Conservation (phyloP, 768 basidiomycete genomes). For the Boletus rubroflammeus region DNA sequence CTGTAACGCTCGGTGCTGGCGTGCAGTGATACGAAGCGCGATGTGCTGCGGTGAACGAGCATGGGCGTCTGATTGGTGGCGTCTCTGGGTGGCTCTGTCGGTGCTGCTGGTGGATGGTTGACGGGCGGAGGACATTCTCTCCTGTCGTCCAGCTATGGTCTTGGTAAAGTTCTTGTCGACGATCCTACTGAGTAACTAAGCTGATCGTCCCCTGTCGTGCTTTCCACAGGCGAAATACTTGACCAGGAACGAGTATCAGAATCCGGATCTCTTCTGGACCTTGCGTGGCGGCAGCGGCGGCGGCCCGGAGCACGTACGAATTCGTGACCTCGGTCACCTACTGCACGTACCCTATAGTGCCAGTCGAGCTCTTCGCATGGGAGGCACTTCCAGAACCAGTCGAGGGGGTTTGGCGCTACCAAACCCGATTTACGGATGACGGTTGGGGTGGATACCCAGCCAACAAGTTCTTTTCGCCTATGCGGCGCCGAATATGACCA, state of each 20-base stretch:
- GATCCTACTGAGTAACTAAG: background rate
- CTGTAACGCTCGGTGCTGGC: constrained; percentile 36
- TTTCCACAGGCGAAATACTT: constrained; percentile 39
- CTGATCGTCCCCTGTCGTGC: constrained; percentile 30
- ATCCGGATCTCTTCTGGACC: constrained; percentile 52
- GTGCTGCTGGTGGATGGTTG: constrained; percentile 47
- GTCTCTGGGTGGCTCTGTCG: constrained; percentile 41
- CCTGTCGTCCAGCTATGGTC: constrained; percentile 38
- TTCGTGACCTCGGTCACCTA: constrained; percentile 46
- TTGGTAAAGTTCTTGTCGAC: constrained; percentile 29
- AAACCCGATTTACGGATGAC: constrained; percentile 35
- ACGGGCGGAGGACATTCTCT: constrained; percentile 46
- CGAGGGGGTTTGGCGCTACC: constrained; percentile 34
- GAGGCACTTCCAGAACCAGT: constrained; percentile 27
- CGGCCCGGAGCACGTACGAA: constrained; percentile 44
- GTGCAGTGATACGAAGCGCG: constrained; percentile 45
- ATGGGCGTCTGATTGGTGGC: constrained; percentile 44
- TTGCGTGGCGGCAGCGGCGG: constrained; percentile 51
- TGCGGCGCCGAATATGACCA: constrained; percentile 32
- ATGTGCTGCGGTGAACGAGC: constrained; percentile 38
- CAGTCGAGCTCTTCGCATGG: constrained; percentile 30
- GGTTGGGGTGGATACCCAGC: constrained; percentile 43
- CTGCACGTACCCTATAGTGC: constrained; percentile 37
- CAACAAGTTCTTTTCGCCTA: constrained; percentile 2
- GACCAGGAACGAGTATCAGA: constrained; percentile 37